Evolutionary conservation across 441 rosid species (phyloP), one percentile per base, ranked within the genome.

Genomic region (Euphorbia celastroides): DNA sequence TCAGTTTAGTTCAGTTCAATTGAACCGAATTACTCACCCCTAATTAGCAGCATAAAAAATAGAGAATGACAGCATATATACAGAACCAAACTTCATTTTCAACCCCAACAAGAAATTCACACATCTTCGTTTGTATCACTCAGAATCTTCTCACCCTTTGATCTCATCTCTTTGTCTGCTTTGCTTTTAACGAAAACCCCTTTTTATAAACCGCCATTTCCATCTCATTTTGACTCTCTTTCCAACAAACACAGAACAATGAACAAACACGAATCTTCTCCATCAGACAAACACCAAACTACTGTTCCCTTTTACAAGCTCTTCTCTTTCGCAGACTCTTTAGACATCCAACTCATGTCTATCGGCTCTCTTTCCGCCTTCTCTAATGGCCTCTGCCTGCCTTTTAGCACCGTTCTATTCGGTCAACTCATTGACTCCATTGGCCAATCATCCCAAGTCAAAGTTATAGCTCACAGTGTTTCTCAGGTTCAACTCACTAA

Each of bases 241-340:
- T 36, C 42, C 42, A 36, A 36, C 68, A 8, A 25, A 2, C 61
- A 14, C 5, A 63, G 17, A 28, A 60, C 60, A 26, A 70, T 63
- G 55, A 70, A 42, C 57, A 59, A 60, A 28, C 70, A 66, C 50
- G 70, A 44, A 55, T 34, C 26, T 0, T 31, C 46, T 38, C 57
- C 57, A 34, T 36, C 38, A 42, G 26, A 32, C 20, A 52, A 54
- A 72, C 65, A 9, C 59, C 67, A 28, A 28, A 26, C 44, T 4
- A 19, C 69, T 28, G 48, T 81, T 16, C 77, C 83, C 0, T 69
- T 44, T 73, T 69, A 74, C 75, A 78, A 72, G 78, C 72, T 86
- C 34, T 84, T 82, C 74, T 71, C 82, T 17, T 86, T 82, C 31
- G 86, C 87, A 0, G 77, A 84, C 58, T 48, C 77, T 17, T 34